Evolutionary conservation across 2,329 filamentous ascomycete species (phyloP), one percentile per base, ranked within the genome.

Genomic region (Cladophialophora psammophila): DNA sequence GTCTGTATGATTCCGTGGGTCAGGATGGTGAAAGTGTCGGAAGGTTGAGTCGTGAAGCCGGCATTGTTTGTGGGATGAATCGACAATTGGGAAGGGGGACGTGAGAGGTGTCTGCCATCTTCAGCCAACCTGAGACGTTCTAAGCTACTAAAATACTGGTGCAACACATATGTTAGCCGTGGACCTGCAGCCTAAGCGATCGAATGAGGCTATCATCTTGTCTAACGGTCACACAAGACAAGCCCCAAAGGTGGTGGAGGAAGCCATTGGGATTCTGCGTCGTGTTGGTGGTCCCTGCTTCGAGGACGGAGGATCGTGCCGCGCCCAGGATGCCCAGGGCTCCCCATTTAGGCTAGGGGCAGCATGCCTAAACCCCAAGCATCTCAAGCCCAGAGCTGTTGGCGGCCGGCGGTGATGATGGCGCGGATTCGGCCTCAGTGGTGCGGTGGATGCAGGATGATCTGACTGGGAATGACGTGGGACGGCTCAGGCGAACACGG

Each of bases 81-180:
- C 18, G 69, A 70, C 35, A 65, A 60, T 34, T 57, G 58, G 60
- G 63, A 60, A 64, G 64, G 60, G 65, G 67, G 60, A 56, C 58
- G 65, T 54, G 62, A 63, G 40, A 52, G 61, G 60, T 35, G 52
- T 65, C 59, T 62, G 63, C 60, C 68, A 73, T 72, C 72, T 68
- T 75, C 72, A 40, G 74, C 75, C 63, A 76, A 69, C 70, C 75
- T 72, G 65, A 76, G 66, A 63, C 74, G 73, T 69, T 76, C 75
- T 67, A 76, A 73, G 56, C 72, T 75, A 55, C 75, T 76, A 71
- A 76, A 76, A 69, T 73, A 76, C 75, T 76, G 71, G 68, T 72
- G 63, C 60, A 64, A 68, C 60, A 69, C 59, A 70, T 59, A 70
- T 64, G 72, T 73, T 76, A 71, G 71, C 65, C 18, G 53, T 55